Percentiles rank a stretch among this genome's conserved stretches.
These are phyloP conservation scores for Gossypium stocksii DNA, from an alignment of 345 rosid species.

Conservation along the genomic window DNA sequence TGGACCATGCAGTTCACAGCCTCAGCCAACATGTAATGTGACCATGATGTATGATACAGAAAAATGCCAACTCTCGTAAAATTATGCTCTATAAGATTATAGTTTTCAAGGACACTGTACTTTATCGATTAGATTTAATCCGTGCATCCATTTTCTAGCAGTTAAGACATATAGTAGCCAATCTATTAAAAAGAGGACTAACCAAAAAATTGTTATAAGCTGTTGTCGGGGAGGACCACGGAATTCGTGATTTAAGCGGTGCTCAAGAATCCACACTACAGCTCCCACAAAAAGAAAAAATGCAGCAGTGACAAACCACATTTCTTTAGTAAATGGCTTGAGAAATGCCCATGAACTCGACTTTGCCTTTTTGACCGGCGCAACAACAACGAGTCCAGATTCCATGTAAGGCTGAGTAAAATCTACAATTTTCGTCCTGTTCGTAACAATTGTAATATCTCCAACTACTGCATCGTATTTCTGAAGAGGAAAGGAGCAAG, in stretches of 20 bases:
- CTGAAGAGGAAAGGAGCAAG: conserved; percentile 37
- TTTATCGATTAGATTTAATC: background rate
- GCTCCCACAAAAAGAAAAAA: conserved; percentile 85
- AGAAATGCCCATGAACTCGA: conserved; percentile 94
- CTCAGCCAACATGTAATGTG: background rate
- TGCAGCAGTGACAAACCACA: conserved; percentile 85
- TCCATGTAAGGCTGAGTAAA: conserved; percentile 87
- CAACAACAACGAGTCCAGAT: conserved; percentile 84
- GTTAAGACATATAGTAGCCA: background rate
- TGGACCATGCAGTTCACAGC: background rate
- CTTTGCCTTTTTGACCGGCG: conserved; percentile 61
- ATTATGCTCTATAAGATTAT: background rate
- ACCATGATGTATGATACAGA: background rate
- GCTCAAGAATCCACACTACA: conserved; percentile 97
- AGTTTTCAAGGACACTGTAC: background rate
- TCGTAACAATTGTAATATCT: conserved; percentile 62
- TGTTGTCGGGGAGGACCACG: conserved; percentile 88
- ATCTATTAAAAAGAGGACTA: conserved; percentile 22
- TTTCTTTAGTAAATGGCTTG: conserved; percentile 69
- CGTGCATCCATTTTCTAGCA: background rate
- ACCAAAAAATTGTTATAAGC: conserved; percentile 79
- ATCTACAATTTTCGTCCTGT: conserved; percentile 81
- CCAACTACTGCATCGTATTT: conserved; percentile 80
- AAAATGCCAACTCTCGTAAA: background rate
- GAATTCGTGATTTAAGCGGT: conserved; percentile 73